Conservation (phyloP, 305 asterid genomes). For the Fraxinus greggii region DNA sequence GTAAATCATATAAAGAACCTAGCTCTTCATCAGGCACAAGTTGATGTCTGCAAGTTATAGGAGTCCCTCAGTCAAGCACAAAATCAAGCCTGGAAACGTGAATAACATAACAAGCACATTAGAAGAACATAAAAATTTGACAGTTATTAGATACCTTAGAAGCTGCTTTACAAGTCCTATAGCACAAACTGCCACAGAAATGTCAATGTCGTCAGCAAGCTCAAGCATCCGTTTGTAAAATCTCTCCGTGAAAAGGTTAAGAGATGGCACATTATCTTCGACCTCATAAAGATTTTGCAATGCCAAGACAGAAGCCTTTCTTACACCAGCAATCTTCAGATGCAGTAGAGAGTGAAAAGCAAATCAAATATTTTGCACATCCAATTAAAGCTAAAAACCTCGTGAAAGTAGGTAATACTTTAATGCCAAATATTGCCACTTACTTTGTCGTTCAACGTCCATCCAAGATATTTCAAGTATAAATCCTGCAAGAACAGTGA, state of each 20-base stretch:
- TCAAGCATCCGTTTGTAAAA: conserved; percentile 88
- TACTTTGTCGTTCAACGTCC: conserved; percentile 99
- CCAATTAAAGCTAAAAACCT: conserved; percentile 19
- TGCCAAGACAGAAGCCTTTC: conserved; percentile 88
- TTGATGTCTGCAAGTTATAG: conserved; percentile 67
- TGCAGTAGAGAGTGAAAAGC: conserved; percentile 18
- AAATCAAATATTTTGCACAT: conserved; percentile 30
- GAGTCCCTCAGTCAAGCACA: conserved; percentile 27
- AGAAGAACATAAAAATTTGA: conserved; percentile 7
- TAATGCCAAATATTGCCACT: conserved; percentile 26
- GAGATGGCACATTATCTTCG: conserved; percentile 94
- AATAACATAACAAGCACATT: conserved; percentile 20
- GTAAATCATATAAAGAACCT: conserved; percentile 87
- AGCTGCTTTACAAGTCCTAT: conserved; percentile 95
- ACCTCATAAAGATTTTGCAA: conserved; percentile 90
- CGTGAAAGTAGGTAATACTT: background rate
- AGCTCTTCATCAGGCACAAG: conserved; percentile 96
- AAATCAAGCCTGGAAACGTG: conserved; percentile 11
- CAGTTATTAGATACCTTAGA: conserved; percentile 52
- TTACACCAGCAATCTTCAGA: conserved; percentile 84
- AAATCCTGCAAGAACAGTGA: conserved; percentile 93
- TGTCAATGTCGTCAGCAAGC: conserved; percentile 96
- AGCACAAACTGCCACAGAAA: conserved; percentile 96
- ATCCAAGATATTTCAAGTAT: conserved; percentile 94
- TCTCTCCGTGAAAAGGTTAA: conserved; percentile 89